phyloP scores from a whole-genome alignment of 1,139 yeast species.

The Nakaseomyces uthaithaninus region DNA sequence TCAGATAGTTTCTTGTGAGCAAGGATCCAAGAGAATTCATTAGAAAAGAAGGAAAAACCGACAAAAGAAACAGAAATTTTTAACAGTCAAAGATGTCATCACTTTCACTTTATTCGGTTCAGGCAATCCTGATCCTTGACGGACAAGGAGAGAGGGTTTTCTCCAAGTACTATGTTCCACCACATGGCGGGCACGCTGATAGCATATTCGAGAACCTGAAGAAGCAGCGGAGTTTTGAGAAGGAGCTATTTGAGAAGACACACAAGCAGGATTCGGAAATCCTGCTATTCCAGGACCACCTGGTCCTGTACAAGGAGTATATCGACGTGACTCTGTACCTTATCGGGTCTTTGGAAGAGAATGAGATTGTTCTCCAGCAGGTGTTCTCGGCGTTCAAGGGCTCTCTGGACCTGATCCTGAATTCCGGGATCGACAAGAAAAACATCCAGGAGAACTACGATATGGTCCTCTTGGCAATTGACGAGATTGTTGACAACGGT shows the following conservation, averaged over 20 bases:
- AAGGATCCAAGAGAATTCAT: too few species aligned
- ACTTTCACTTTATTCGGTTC: slow-evolving; percentile 65
- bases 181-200: slow-evolving; percentile 36
- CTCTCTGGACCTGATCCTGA: slow-evolving; percentile 68
- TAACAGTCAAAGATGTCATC: background rate
- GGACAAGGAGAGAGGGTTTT: slow-evolving; percentile 71
- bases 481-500: slow-evolving; percentile 89
- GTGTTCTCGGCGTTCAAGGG: slow-evolving; percentile 73
- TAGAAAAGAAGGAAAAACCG: background rate
- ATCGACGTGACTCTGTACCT: slow-evolving; percentile 67
- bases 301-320: slow-evolving; percentile 74
- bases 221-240: slow-evolving; percentile 73
- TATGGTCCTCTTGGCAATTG: slow-evolving; percentile 74
- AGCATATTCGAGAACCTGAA: slow-evolving; percentile 29
- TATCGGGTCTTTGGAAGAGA: slow-evolving; percentile 71
- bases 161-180: slow-evolving; percentile 76
- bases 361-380: slow-evolving; percentile 74
- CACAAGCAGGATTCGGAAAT: slow-evolving; percentile 76
- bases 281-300: slow-evolving; percentile 65
- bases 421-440: slow-evolving; percentile 68
- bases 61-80: background rate
- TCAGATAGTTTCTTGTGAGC: too few species aligned
- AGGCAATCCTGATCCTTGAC: slow-evolving; percentile 73
- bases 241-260: slow-evolving; percentile 61
- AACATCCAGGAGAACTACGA: slow-evolving; percentile 79